Evolutionary conservation across 352 stramenopile genomes (phyloP).

Genomic region (Phytophthora sp.): DNA sequence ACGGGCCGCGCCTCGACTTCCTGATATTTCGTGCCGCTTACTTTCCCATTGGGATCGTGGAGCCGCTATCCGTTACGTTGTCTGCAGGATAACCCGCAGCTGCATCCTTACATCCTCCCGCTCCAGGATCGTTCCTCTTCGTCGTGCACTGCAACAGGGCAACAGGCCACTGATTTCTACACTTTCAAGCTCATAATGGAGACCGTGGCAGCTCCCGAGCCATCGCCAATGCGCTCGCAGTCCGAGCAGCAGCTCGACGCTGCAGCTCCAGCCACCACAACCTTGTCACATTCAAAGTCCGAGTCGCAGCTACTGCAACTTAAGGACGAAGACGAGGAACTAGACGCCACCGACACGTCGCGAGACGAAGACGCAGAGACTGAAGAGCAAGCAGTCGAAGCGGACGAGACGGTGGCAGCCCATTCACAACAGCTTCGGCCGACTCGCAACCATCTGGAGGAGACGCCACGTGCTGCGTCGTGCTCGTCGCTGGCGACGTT

Average conservation of each 20-base stretch:
- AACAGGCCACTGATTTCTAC: neutral
- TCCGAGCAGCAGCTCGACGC: slow-evolving; percentile 11
- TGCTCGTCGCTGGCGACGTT: slow-evolving; percentile 33
- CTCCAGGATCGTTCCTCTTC: slow-evolving; percentile 14
- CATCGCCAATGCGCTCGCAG: slow-evolving; percentile 11
- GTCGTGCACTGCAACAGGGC: neutral
- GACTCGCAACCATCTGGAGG: slow-evolving; percentile 6
- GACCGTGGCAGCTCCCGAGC: neutral
- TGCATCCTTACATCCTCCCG: neutral
- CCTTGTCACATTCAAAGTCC: slow-evolving; percentile 16
- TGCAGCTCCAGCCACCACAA: neutral
- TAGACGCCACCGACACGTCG: slow-evolving; percentile 33
- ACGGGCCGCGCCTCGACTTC: neutral
- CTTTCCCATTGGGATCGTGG: slow-evolving; percentile 28
- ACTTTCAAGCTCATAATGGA: slow-evolving; percentile 4
- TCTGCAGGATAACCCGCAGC: slow-evolving; percentile 9
- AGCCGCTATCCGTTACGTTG: slow-evolving; percentile 22
- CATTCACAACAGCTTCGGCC: slow-evolving; percentile 17
- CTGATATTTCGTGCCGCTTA: slow-evolving; percentile 23
- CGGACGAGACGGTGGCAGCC: neutral
- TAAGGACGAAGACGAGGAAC: slow-evolving; percentile 26
- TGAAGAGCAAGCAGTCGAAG: neutral
- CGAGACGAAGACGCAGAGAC: slow-evolving; percentile 19
- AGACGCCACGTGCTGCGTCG: slow-evolving; percentile 25
- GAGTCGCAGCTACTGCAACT: slow-evolving; percentile 4